Percentiles rank a stretch among this genome's conserved stretches.
phyloP scores from a whole-genome alignment of 192 early-diverging fungal species.

The Gigaspora rosea region DNA sequence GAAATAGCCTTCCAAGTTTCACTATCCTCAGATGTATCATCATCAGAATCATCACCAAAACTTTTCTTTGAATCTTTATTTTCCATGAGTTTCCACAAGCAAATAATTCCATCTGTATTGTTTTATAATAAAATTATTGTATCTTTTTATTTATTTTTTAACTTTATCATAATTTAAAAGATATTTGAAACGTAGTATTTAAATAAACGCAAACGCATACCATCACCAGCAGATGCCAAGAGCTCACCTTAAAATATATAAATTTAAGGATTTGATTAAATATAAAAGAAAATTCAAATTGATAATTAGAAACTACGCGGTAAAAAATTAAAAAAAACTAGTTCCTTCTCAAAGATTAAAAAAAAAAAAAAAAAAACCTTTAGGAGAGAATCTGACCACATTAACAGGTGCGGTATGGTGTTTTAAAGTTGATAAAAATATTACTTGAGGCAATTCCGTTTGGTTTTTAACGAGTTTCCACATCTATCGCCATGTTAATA shows the following conservation, averaged over 20 bases:
- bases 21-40: constrained; percentile 55
- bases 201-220: constrained; percentile 37
- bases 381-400: constrained; percentile 87
- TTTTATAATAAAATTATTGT: too few species aligned
- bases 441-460: constrained; percentile 58
- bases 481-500: constrained; percentile 45
- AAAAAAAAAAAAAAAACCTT: constrained; percentile 50
- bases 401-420: constrained; percentile 91
- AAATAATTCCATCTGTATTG: too few species aligned
- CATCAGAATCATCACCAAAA: constrained; percentile 50
- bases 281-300: not conserved
- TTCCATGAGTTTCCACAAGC: constrained; percentile 68
- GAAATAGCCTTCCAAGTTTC: constrained; percentile 78
- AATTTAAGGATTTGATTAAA: not conserved
- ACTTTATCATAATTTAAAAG: too few species aligned
- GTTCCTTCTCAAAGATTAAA: too few species aligned
- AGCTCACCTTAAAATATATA: constrained; percentile 48
- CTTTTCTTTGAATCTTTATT: constrained; percentile 44
- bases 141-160: too few species aligned
- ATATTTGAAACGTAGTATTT: too few species aligned
- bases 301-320: too few species aligned
- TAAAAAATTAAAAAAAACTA: too few species aligned
- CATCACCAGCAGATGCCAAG: constrained; percentile 90
- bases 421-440: constrained; percentile 80
- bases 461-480: constrained; percentile 55